Percentiles rank a stretch among this genome's conserved stretches.
phyloP scores from a whole-genome alignment of 192 early-diverging fungal species.

The Gryganskiella cystojenkinii region DNA sequence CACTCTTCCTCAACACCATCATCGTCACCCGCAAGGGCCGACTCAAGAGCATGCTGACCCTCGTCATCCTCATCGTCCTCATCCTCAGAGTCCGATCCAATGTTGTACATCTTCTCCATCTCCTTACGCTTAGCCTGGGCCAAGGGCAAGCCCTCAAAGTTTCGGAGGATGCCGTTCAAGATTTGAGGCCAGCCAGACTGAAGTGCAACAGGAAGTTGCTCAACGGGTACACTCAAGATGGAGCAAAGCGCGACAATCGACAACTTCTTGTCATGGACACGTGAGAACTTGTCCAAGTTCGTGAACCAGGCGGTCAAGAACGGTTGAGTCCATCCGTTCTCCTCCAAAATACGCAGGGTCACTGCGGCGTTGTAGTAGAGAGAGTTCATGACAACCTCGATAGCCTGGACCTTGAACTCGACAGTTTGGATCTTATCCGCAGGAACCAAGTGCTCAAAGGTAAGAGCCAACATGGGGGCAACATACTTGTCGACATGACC shows the following conservation, averaged over 20 bases:
- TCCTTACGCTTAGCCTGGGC: slow-evolving; percentile 69
- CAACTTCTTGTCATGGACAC: slow-evolving; percentile 96
- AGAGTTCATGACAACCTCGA: slow-evolving; percentile 87
- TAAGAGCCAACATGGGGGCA: slow-evolving; percentile 76
- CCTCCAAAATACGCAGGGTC: slow-evolving; percentile 82
- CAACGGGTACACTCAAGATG: slow-evolving; percentile 76
- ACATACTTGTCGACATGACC: slow-evolving; percentile 85
- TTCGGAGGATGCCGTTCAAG: slow-evolving; percentile 73
- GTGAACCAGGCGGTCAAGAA: slow-evolving; percentile 86
- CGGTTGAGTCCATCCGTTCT: slow-evolving; percentile 77
- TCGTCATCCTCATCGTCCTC: slow-evolving; percentile 65
- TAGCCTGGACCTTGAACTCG: slow-evolving; percentile 76
- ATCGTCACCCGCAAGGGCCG: slow-evolving; percentile 59
- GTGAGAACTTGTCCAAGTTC: slow-evolving; percentile 74
- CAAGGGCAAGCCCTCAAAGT: slow-evolving; percentile 79
- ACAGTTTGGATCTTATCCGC: slow-evolving; percentile 68
- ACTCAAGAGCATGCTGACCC: slow-evolving; percentile 64
- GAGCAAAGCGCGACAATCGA: slow-evolving; percentile 82
- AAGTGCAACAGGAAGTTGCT: slow-evolving; percentile 76
- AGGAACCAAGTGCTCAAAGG: slow-evolving; percentile 70
- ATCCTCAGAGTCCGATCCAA: slow-evolving; percentile 68
- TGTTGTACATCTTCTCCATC: slow-evolving; percentile 67
- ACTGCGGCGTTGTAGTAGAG: slow-evolving; percentile 89
- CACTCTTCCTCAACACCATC: slow-evolving; percentile 64
- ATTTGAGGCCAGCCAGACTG: slow-evolving; percentile 80